phyloP scores from a whole-genome alignment of 2,329 filamentous ascomycete genomes.

The Colletotrichum tanaceti region DNA sequence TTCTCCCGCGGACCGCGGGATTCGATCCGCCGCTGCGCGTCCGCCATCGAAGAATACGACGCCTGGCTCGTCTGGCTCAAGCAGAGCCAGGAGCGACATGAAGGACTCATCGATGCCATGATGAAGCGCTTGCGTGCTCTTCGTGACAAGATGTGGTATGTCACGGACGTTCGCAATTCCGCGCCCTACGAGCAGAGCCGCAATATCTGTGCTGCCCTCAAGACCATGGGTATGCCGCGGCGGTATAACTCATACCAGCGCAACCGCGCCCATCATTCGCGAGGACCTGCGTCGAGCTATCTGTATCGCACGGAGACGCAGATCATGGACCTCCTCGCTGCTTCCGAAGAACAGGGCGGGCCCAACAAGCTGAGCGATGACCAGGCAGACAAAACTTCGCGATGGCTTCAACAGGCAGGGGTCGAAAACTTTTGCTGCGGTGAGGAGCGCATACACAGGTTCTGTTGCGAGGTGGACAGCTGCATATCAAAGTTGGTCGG shows the following conservation, averaged over 20 bases:
- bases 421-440: constrained; percentile 95
- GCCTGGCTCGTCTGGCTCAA: constrained; percentile 87
- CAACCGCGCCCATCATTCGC: constrained; percentile 59
- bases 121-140: constrained; percentile 79
- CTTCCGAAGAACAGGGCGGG: constrained; percentile 83
- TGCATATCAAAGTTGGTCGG: constrained; percentile 88
- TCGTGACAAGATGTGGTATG: constrained; percentile 98
- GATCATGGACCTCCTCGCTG: constrained; percentile 87
- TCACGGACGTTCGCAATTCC: constrained; percentile 91
- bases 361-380: constrained; percentile 97
- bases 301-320: constrained; percentile 86
- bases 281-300: constrained; percentile 67
- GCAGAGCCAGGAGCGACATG: constrained; percentile 82
- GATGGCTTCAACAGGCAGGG: constrained; percentile 83
- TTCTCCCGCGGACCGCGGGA: constrained; percentile 78
- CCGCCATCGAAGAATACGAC: constrained; percentile 81
- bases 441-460: constrained; percentile 93
- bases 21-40: constrained; percentile 75
- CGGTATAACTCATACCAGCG: constrained; percentile 65
- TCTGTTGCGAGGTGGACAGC: constrained; percentile 88
- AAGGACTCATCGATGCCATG: constrained; percentile 78
- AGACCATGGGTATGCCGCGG: constrained; percentile 83
- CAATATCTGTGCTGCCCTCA: constrained; percentile 86
- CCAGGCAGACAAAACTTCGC: constrained; percentile 84
- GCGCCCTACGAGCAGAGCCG: constrained; percentile 87